Evolutionary conservation across 805 yeast genomes (phyloP).

Genomic region (Candida parachauliodes): DNA sequence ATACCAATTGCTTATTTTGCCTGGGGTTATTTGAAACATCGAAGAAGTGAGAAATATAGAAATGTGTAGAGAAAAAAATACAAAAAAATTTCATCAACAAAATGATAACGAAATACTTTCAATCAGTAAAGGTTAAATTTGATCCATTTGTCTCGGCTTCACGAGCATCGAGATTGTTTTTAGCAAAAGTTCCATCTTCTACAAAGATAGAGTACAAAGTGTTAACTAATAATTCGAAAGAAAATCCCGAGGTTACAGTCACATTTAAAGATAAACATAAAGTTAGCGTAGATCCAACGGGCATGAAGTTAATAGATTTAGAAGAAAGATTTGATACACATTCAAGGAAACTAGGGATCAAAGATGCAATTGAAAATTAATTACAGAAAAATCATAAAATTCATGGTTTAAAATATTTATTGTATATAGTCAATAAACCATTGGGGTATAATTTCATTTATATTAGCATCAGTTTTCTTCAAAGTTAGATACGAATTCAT

Average conservation of each 20-base stretch:
- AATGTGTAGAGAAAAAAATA: constrained; percentile 13
- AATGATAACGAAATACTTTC: constrained; percentile 90
- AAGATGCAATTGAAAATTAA: constrained; percentile 55
- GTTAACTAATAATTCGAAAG: constrained; percentile 40
- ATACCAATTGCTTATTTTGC: constrained; percentile 34
- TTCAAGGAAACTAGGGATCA: constrained; percentile 70
- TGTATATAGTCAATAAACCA: constrained; percentile 15
- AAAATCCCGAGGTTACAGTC: constrained; percentile 64
- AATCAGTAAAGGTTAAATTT: constrained; percentile 71
- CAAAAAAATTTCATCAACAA: constrained; percentile 1
- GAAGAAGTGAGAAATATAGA: constrained; percentile 19
- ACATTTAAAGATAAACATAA: constrained; percentile 75
- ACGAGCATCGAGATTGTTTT: constrained; percentile 73
- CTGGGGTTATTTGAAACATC: constrained; percentile 26
- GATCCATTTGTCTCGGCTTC: constrained; percentile 75
- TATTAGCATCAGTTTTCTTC: constrained; percentile 2
- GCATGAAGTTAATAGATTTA: constrained; percentile 55
- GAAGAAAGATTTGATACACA: constrained; percentile 70
- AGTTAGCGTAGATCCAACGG: constrained; percentile 63
- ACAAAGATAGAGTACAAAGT: constrained; percentile 66
- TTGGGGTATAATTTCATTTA: constrained; percentile 13
- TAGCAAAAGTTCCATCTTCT: constrained; percentile 77
- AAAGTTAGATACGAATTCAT: constrained; percentile 6
- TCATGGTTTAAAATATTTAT: too few species aligned
- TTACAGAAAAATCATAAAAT: too few species aligned